phyloP scores from a whole-genome alignment of 306 rosid species.

The Vicia faba region DNA sequence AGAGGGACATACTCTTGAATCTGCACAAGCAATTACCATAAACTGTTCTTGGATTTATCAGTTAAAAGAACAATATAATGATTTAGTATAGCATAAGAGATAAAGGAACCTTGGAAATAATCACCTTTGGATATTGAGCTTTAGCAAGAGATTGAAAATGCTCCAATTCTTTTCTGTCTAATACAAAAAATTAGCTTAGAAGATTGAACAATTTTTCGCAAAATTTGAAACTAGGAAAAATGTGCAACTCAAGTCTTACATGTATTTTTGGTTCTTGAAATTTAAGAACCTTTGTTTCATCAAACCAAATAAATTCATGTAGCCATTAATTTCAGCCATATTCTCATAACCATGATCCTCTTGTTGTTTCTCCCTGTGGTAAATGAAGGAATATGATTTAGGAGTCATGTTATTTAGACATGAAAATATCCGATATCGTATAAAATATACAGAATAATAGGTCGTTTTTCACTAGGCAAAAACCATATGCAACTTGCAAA shows the following conservation, averaged over 20 bases:
- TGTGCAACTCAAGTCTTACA: constrained; percentile 52
- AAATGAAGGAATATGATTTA: not conserved
- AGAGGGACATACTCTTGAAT: constrained; percentile 95
- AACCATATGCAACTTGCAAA: too few relatives aligned
- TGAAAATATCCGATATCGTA: too few relatives aligned
- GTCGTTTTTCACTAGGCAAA: too few relatives aligned
- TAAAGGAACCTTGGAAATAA: too few relatives aligned
- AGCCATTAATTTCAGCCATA: constrained; percentile 39
- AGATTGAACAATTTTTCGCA: too few relatives aligned
- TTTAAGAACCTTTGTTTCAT: constrained; percentile 72
- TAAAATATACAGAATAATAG: too few relatives aligned
- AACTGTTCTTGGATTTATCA: constrained; percentile 73
- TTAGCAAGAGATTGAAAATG: constrained; percentile 71
- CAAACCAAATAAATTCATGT: constrained; percentile 53
- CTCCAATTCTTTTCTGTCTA: constrained; percentile 65
- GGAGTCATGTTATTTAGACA: too few relatives aligned
- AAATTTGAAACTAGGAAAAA: not conserved
- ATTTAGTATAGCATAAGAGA: too few relatives aligned
- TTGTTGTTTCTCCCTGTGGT: constrained; percentile 42
- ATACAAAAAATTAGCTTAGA: constrained; percentile 33
- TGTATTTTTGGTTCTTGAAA: constrained; percentile 66
- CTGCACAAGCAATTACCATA: constrained; percentile 95
- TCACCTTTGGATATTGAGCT: constrained; percentile 82
- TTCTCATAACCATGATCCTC: constrained; percentile 40
- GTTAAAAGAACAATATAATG: constrained; percentile 33